phyloP scores from a whole-genome alignment of 1,284 basidiomycete genomes.

The Cryptococcus hybrid region DNA sequence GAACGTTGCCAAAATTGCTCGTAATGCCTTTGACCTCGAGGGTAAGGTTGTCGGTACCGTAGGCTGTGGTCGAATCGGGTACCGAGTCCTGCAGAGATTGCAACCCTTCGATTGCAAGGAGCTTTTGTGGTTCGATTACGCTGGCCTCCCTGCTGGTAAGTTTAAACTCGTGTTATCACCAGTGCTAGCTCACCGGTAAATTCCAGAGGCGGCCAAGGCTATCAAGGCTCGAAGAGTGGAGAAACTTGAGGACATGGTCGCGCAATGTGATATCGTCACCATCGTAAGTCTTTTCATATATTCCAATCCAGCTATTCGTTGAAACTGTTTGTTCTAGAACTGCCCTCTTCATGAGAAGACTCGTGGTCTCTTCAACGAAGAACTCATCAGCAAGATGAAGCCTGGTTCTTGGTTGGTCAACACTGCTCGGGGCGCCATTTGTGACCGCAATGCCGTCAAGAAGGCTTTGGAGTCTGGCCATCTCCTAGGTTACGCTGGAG shows the following conservation, averaged over 20 bases:
- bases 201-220: constrained; percentile 62
- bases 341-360: constrained; percentile 89
- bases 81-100: constrained; percentile 84
- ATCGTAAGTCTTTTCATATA: constrained; percentile 21
- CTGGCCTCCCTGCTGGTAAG: constrained; percentile 67
- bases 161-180: not conserved
- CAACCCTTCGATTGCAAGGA: constrained; percentile 87
- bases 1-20: constrained; percentile 77
- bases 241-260: constrained; percentile 81
- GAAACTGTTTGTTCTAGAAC: constrained; percentile 55
- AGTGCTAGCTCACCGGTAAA: not conserved
- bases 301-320: not conserved
- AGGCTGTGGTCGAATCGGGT: constrained; percentile 82
- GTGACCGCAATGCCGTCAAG: constrained; percentile 76
- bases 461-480: constrained; percentile 76
- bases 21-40: constrained; percentile 84
- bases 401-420: constrained; percentile 86
- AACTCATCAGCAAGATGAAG: constrained; percentile 87
- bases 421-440: constrained; percentile 92
- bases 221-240: constrained; percentile 74
- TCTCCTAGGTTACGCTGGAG: constrained; percentile 65
- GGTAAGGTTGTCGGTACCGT: constrained; percentile 88
- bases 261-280: constrained; percentile 54
- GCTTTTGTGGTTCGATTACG: constrained; percentile 91
- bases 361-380: constrained; percentile 72